phyloP scores from a whole-genome alignment of 768 basidiomycete species.

The Lentinula raphanica region DNA sequence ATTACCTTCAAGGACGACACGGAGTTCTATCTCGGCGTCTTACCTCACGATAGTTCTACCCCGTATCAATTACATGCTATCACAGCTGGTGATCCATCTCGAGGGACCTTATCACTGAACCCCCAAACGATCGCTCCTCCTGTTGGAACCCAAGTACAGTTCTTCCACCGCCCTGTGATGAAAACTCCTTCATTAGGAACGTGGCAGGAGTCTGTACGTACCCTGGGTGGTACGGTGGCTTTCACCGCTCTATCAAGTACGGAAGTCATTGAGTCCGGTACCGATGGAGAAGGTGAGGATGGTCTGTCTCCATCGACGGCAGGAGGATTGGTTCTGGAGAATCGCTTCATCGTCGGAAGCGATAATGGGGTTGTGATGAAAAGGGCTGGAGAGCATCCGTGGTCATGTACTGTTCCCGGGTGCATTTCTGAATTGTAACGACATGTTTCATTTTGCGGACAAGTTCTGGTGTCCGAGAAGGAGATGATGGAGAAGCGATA shows the following conservation, averaged over 20 bases:
- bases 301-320: neutral
- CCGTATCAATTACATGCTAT: slow-evolving; percentile 48
- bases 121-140: slow-evolving; percentile 40
- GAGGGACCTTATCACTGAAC: slow-evolving; percentile 61
- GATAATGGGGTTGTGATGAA: slow-evolving; percentile 49
- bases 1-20: slow-evolving; percentile 45
- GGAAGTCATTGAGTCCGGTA: slow-evolving; percentile 9
- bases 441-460: no score
- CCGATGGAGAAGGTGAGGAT: slow-evolving; percentile 5
- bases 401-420: slow-evolving; percentile 41
- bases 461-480: no score
- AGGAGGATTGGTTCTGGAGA: slow-evolving; percentile 15
- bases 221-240: slow-evolving; percentile 12
- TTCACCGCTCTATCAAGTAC: slow-evolving; percentile 15
- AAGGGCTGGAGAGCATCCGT: slow-evolving; percentile 22
- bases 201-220: neutral
- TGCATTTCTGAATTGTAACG: slow-evolving; percentile 19
- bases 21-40: slow-evolving; percentile 50
- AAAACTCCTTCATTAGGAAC: neutral
- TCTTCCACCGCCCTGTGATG: slow-evolving; percentile 30
- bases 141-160: slow-evolving; percentile 40
- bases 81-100: slow-evolving; percentile 66
- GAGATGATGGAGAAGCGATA: no score
- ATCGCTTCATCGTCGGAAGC: slow-evolving; percentile 42
- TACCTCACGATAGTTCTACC: slow-evolving; percentile 25